Base-by-base conservation (phyloP, 139 green algal genomes). In the Ulvella scutata region DNA sequence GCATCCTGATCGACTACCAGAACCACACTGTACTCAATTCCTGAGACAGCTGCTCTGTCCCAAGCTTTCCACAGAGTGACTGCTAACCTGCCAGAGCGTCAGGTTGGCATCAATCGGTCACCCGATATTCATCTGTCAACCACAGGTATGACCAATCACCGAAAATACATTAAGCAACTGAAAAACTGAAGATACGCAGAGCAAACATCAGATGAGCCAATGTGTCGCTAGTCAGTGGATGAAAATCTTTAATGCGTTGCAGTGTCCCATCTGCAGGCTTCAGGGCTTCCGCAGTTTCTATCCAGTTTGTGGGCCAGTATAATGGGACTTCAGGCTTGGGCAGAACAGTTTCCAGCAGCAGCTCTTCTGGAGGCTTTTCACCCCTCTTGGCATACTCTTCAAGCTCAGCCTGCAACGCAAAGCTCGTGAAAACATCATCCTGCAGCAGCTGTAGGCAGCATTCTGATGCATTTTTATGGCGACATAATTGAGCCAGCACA, bases 121-220 rank as follows among this genome's bases (percentile, higher is more conserved):
- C n/a, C n/a, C n/a, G n/a, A n/a, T n/a, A n/a, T n/a, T n/a, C n/a
- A n/a, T n/a, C n/a, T n/a, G n/a, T n/a, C n/a, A n/a, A n/a, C n/a
- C n/a, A n/a, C n/a, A n/a, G n/a, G n/a, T n/a, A n/a, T n/a, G n/a
- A n/a, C n/a, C n/a, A n/a, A n/a, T n/a, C n/a, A n/a, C n/a, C n/a
- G n/a, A n/a, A n/a, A n/a, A n/a, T n/a, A 23, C 51, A 26, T 67
- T 23, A 67, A 36, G 51, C 51, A n/a, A 67, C 51, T 1, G 51
- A 67, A 72, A 82, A 83, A 67, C 80, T 87, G 73, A 88, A 87
- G 0, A 87, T 35, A 3, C 84, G 72, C 72, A 88, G 74, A 34
- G 78, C 77, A 36, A 81, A 34, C 77, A 88, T 78, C 72, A 80
- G 35, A 9, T 84, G 75, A 29, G 76, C 78, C 75, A 87, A 39